A percentile compares a stretch with the other conserved stretches of the same genome.
phyloP scores from a whole-genome alignment of 164 flowering plant genomes.

The Akebia trifoliata region DNA sequence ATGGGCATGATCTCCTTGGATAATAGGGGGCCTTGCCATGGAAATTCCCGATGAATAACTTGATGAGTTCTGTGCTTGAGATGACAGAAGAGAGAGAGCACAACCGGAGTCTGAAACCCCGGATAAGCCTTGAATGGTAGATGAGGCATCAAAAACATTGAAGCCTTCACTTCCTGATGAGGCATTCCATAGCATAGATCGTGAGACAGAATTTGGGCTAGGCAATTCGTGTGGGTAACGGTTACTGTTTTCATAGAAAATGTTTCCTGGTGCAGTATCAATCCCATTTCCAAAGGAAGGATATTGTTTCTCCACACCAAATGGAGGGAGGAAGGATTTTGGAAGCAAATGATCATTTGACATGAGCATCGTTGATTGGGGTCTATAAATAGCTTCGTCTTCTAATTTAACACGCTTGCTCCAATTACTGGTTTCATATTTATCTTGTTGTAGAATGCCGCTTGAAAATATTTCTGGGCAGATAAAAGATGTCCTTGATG shows the following conservation, averaged over 20 bases:
- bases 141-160: slow-evolving; percentile 26
- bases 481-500: slow-evolving; percentile 39
- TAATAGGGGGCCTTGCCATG: slow-evolving; percentile 22
- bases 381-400: slow-evolving; percentile 22
- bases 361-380: slow-evolving; percentile 21
- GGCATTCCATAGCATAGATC: slow-evolving; percentile 20
- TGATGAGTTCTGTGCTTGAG: slow-evolving; percentile 42
- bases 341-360: slow-evolving; percentile 24
- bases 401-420: slow-evolving; percentile 35
- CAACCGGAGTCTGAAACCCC: slow-evolving; percentile 42
- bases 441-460: slow-evolving; percentile 27
- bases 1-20: slow-evolving; percentile 20
- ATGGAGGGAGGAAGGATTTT: slow-evolving; percentile 20
- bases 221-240: slow-evolving; percentile 26
- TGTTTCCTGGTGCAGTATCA: slow-evolving; percentile 20
- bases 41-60: slow-evolving; percentile 35
- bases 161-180: slow-evolving; percentile 34
- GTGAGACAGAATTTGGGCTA: slow-evolving; percentile 21
- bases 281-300: slow-evolving; percentile 21
- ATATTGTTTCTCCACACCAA: slow-evolving; percentile 25
- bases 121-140: slow-evolving; percentile 36
- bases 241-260: slow-evolving; percentile 18
- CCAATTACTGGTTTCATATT: slow-evolving; percentile 31
- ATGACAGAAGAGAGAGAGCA: slow-evolving; percentile 90
- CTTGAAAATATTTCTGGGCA: slow-evolving; percentile 41